phyloP scores from a whole-genome alignment of 768 basidiomycete species.

The Chlorophyllum brunneum region DNA sequence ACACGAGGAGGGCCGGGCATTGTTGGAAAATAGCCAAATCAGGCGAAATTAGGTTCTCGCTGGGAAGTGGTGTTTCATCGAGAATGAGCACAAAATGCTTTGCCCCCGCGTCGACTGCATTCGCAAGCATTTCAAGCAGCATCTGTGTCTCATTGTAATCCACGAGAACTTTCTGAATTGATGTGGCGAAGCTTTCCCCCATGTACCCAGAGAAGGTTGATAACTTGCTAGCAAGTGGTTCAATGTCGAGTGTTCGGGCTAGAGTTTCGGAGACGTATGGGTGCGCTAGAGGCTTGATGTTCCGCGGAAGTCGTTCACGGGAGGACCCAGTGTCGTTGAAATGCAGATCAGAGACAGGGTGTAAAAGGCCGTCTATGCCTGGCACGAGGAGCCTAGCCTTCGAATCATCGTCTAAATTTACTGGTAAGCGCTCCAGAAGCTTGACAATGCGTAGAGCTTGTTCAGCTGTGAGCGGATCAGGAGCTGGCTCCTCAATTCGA shows the following conservation, averaged over 20 bases:
- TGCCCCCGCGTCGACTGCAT: conserved; percentile 48
- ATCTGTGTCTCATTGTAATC: conserved; percentile 41
- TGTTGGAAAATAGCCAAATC: conserved; percentile 31
- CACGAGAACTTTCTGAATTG: conserved; percentile 37
- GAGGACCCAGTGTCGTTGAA: conserved; percentile 40
- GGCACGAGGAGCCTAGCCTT: conserved; percentile 31
- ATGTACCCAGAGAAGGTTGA: conserved; percentile 32
- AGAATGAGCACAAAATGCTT: conserved; percentile 35
- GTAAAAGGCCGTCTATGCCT: conserved; percentile 23
- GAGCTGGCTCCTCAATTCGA: conserved; percentile 18
- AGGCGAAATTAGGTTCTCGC: conserved; percentile 25
- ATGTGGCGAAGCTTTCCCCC: conserved; percentile 37
- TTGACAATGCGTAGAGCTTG: neutral
- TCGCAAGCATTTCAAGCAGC: conserved; percentile 49
- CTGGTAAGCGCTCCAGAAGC: conserved; percentile 3
- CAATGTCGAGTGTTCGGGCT: conserved; percentile 8
- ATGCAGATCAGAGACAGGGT: conserved; percentile 24
- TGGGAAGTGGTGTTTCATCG: conserved; percentile 24
- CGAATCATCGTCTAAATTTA: conserved; percentile 11
- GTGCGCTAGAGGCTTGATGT: conserved; percentile 25
- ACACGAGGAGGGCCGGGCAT: conserved; percentile 37
- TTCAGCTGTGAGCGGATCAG: neutral
- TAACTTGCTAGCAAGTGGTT: conserved; percentile 26
- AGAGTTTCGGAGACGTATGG: conserved; percentile 26
- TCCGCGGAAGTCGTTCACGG: conserved; percentile 18